A percentile compares a stretch with the other conserved stretches of the same genome.
Conservation (phyloP, 1,284 basidiomycete species). For the Flammula alnicola region DNA sequence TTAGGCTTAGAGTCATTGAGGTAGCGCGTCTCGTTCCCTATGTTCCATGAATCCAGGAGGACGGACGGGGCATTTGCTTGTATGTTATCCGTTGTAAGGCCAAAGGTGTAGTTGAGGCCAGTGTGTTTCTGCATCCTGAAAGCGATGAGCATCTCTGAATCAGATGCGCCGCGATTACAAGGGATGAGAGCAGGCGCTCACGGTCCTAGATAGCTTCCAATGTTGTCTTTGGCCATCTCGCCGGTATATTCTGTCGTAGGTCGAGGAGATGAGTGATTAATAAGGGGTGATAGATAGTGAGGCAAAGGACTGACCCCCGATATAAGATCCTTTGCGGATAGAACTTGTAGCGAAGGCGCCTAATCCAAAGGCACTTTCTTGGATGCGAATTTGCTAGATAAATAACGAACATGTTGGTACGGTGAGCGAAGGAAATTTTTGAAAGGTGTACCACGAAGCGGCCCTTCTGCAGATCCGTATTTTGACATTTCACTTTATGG, state of each 20-base stretch:
- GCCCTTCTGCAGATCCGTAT: conserved; percentile 43
- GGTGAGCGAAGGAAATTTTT: neutral
- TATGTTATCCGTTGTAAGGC: conserved; percentile 18
- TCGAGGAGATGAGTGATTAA: neutral
- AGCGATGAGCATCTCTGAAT: conserved; percentile 3
- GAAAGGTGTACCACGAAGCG: conserved; percentile 12
- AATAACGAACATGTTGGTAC: neutral
- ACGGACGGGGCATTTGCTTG: conserved; percentile 21
- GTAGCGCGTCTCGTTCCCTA: conserved; percentile 60
- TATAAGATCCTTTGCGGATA: conserved; percentile 36
- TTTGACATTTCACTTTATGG: conserved; percentile 37
- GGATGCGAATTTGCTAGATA: conserved; percentile 40
- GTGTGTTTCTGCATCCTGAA: conserved; percentile 36
- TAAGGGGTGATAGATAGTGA: neutral
- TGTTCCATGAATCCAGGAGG: conserved; percentile 48
- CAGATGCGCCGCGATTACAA: neutral
- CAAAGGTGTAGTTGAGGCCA: conserved; percentile 53
- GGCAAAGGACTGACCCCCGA: conserved; percentile 46
- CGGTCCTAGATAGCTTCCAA: conserved; percentile 23
- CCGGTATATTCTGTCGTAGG: conserved; percentile 53
- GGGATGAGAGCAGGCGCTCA: neutral
- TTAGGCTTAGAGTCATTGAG: conserved; percentile 50
- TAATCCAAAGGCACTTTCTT: conserved; percentile 41
- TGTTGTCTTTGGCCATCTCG: conserved; percentile 37
- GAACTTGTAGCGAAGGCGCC: conserved; percentile 49